Conservation (phyloP, 2,329 filamentous ascomycete genomes). For the Talaromyces albobiverticillius region DNA sequence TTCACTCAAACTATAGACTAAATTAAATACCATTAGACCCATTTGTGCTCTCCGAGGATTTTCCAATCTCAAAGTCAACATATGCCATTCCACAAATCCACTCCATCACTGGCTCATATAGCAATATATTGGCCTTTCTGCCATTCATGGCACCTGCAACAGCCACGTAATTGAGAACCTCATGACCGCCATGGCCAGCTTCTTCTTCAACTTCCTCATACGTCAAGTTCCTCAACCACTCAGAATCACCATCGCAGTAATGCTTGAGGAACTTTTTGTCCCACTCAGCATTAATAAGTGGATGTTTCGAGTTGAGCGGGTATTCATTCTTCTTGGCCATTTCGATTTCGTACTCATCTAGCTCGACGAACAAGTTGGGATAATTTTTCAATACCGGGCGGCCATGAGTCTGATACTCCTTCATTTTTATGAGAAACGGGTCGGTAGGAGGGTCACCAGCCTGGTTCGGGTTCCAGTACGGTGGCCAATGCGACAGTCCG, state of each 20-base stretch:
- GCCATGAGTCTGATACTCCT: conserved; percentile 27
- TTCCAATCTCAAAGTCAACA: conserved; percentile 13
- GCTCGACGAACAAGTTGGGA: conserved; percentile 26
- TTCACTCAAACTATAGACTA: no score
- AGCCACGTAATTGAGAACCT: conserved; percentile 22
- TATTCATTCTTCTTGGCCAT: conserved; percentile 27
- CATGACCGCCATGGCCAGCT: conserved; percentile 22
- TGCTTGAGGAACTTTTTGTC: conserved; percentile 26
- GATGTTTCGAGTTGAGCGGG: conserved; percentile 28
- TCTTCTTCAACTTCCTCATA: conserved; percentile 22
- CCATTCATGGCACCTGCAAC: conserved; percentile 16
- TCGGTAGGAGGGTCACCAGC: conserved; percentile 24
- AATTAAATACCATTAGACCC: no score
- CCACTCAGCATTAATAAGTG: conserved; percentile 28
- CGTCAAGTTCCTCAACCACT: conserved; percentile 13
- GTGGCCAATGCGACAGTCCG: conserved; percentile 30
- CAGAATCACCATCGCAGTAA: conserved; percentile 16
- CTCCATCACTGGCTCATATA: conserved; percentile 16
- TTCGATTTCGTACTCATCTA: conserved; percentile 31
- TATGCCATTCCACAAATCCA: conserved; percentile 18
- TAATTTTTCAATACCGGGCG: conserved; percentile 22
- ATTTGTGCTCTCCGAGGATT: no score
- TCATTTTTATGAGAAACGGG: conserved; percentile 28
- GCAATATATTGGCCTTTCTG: conserved; percentile 11
- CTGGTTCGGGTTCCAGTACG: conserved; percentile 28